Evolutionary conservation across 148 eudicot genomes (phyloP).

Genomic region (Nyssa sinensis): DNA sequence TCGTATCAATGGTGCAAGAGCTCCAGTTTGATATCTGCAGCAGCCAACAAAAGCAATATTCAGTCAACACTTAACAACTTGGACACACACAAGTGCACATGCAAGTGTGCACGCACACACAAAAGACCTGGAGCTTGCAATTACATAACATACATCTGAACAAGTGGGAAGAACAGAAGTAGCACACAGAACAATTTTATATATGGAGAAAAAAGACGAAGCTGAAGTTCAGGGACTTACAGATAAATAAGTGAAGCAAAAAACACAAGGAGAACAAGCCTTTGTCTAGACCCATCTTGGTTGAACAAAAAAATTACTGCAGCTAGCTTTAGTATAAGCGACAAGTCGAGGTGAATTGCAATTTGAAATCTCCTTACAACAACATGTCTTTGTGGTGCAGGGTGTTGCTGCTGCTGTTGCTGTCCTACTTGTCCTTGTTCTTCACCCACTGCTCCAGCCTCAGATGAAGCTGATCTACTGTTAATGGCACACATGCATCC

Average conservation of each 20-base stretch:
- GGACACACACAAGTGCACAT: not conserved
- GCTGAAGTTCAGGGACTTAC: constrained; percentile 49
- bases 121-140: not conserved
- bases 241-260: constrained; percentile 76
- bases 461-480: constrained; percentile 59
- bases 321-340: constrained; percentile 90
- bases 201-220: not conserved
- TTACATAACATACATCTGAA: not conserved
- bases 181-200: not conserved
- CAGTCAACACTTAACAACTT: not conserved
- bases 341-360: constrained; percentile 85
- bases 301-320: constrained; percentile 92
- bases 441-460: constrained; percentile 49
- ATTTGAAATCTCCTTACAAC: constrained; percentile 92
- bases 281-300: constrained; percentile 96
- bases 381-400: constrained; percentile 78
- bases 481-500: constrained; percentile 18
- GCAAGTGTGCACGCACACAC: not conserved
- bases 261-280: constrained; percentile 90
- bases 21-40: constrained; percentile 94
- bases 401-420: constrained; percentile 61
- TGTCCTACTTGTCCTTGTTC: constrained; percentile 65
- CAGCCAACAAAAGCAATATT: constrained; percentile 17
- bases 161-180: not conserved
- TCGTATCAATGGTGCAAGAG: constrained; percentile 80